Percentiles rank a stretch among this genome's conserved stretches.
These are phyloP conservation scores for Flammula alnicola DNA, from an alignment of 1,284 basidiomycete genomes.

Conservation along the genomic window DNA sequence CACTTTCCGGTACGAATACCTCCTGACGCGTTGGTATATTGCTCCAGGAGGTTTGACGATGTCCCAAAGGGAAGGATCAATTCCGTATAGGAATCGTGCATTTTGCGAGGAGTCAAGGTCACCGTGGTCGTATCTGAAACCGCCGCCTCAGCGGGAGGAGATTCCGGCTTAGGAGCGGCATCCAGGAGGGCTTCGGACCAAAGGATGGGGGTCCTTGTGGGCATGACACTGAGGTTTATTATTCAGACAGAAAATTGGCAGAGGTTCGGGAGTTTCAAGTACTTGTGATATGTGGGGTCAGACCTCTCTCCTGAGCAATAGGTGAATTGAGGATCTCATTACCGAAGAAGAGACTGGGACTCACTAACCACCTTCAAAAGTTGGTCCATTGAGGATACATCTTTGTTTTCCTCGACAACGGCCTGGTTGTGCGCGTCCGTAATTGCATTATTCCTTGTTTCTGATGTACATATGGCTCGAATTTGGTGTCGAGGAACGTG, in stretches of 20 bases:
- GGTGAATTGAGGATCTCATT: not conserved
- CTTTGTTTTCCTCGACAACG: slow-evolving; percentile 52
- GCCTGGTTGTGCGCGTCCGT: slow-evolving; percentile 17
- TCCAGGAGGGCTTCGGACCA: slow-evolving; percentile 65
- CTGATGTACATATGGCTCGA: slow-evolving; percentile 10
- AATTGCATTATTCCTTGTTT: slow-evolving; percentile 3
- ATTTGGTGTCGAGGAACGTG: not conserved
- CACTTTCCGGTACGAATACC: slow-evolving; percentile 71
- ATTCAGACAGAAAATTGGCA: slow-evolving; percentile 3
- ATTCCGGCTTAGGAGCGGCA: slow-evolving; percentile 26
- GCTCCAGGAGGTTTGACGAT: slow-evolving; percentile 59
- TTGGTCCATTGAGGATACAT: slow-evolving; percentile 62
- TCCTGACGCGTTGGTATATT: slow-evolving; percentile 71
- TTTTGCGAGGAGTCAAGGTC: slow-evolving; percentile 50
- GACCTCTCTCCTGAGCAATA: slow-evolving; percentile 50
- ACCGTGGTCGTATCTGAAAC: slow-evolving; percentile 23
- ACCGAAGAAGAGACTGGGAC: slow-evolving; percentile 30
- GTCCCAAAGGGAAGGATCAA: slow-evolving; percentile 65
- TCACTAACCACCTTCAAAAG: slow-evolving; percentile 61
- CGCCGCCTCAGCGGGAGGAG: slow-evolving; percentile 20
- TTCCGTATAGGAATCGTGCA: slow-evolving; percentile 75
- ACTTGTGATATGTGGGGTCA: slow-evolving; percentile 62
- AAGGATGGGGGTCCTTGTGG: slow-evolving; percentile 48
- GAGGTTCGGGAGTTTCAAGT: slow-evolving; percentile 22
- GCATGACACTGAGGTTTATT: slow-evolving; percentile 47